Base-by-base conservation (phyloP, 1,139 yeast genomes). In the Saccharomyces hybrid region DNA sequence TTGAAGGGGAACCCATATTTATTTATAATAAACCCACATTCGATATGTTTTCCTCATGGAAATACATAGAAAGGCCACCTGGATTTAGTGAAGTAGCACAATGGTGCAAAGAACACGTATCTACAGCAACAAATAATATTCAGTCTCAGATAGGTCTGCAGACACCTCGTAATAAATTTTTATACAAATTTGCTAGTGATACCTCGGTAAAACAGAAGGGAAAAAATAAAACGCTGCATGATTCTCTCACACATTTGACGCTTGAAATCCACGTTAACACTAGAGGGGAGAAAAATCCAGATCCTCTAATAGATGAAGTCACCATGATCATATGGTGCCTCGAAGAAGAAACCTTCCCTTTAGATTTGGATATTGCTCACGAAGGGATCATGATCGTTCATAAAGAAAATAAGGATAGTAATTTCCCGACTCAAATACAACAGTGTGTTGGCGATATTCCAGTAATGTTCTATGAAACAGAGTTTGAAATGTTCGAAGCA, bases 211-310 rank as follows among this genome's bases (percentile, higher is more conserved):
- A 67, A 1, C 60, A 63, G 5, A 67, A 70, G n/a, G 66, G 78
- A 44, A 70, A 76, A 13, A 79, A 83, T 0, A 76, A 76, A 9
- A 16, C 1, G 75, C 75, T 1, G 23, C 78, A 75, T 55, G 77
- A 76, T 52, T 66, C 73, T 50, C 66, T 90, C 65, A 76, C 86
- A 0, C 75, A 81, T 27, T 70, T 90, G 38, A 75, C 79, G 9
- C 60, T 88, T 55, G 98, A 91, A 62, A 66, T 88, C 0, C 93
- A 85, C 68, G 83, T 80, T 0, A 78, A 78, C 53, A 80, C 87
- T 0, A 68, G 79, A 13, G 74, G 66, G 0, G 75, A 73, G 0
- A 70, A 76, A 47, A 68, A 74, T 8, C 95, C 97, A 0, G 84
- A 90, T 64, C 96, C 97, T 0, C 57, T 64, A 3, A 54, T 62